A percentile compares a stretch with the other conserved stretches of the same genome.
phyloP scores from a whole-genome alignment of 2,329 filamentous ascomycete genomes.

The Nemania sp. region DNA sequence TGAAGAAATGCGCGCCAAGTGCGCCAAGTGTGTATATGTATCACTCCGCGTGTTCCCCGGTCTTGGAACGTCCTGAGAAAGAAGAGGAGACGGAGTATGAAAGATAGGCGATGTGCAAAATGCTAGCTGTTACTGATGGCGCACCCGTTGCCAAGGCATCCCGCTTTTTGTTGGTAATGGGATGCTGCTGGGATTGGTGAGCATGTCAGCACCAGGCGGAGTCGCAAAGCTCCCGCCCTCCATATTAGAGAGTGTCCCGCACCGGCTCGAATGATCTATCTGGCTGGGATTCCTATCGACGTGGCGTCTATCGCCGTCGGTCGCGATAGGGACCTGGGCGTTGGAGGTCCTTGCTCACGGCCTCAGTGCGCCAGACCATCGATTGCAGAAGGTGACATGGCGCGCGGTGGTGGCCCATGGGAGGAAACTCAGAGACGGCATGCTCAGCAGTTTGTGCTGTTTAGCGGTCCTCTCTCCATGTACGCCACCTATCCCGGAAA shows the following conservation, averaged over 20 bases:
- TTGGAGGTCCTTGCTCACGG: slow-evolving; percentile 15
- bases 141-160: slow-evolving; percentile 21
- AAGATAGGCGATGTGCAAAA: slow-evolving; percentile 9
- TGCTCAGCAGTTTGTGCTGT: slow-evolving; percentile 5
- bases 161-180: slow-evolving; percentile 18
- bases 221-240: not conserved
- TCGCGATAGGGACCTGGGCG: not conserved
- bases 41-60: slow-evolving; percentile 29
- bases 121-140: slow-evolving; percentile 21
- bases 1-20: slow-evolving; percentile 35
- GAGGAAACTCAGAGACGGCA: slow-evolving; percentile 8
- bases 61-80: slow-evolving; percentile 19
- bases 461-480: slow-evolving; percentile 8
- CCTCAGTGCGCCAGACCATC: slow-evolving; percentile 4
- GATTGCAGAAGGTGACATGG: slow-evolving; percentile 23
- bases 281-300: slow-evolving; percentile 3
- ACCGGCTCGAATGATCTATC: slow-evolving; percentile 3
- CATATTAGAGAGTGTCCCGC: slow-evolving; percentile 6
- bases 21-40: slow-evolving; percentile 35
- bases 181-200: slow-evolving; percentile 7
- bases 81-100: not conserved
- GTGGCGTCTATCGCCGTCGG: not conserved
- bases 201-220: slow-evolving; percentile 8
- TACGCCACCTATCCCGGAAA: not conserved
- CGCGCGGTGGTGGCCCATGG: slow-evolving; percentile 4